These are phyloP conservation scores for Zasmidium angulare DNA, from an alignment of 2,329 filamentous ascomycete species.

Conservation along the genomic window DNA sequence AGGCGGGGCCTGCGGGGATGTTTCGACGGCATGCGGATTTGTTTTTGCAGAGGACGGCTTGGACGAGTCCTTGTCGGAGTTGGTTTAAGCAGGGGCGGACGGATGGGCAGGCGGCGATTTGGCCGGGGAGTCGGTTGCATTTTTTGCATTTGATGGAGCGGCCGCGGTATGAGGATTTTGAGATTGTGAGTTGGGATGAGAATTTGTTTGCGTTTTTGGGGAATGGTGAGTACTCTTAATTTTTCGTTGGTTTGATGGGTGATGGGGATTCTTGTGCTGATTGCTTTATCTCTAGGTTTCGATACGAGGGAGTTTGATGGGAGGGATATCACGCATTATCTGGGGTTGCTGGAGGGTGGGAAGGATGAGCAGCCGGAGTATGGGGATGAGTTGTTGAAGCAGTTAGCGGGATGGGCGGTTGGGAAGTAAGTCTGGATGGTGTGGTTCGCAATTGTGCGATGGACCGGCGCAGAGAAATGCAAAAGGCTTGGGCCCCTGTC, in stretches of 20 bases:
- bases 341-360: slow-evolving; percentile 42
- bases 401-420: slow-evolving; percentile 38
- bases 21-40: slow-evolving; percentile 44
- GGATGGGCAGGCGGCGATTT: slow-evolving; percentile 41
- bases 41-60: slow-evolving; percentile 41
- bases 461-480: no score
- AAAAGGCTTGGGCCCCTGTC: not conserved
- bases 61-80: slow-evolving; percentile 35
- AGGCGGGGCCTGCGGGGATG: slow-evolving; percentile 31
- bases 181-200: slow-evolving; percentile 41
- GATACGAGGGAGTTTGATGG: slow-evolving; percentile 47
- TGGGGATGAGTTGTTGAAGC: slow-evolving; percentile 40
- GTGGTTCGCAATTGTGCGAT: no score
- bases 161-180: slow-evolving; percentile 44
- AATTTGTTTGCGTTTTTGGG: slow-evolving; percentile 45
- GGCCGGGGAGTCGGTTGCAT: slow-evolving; percentile 39
- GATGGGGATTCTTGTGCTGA: no score
- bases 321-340: slow-evolving; percentile 49
- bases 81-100: slow-evolving; percentile 41
- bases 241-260: no score
- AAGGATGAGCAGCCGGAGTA: slow-evolving; percentile 43
- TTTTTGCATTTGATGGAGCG: slow-evolving; percentile 40
- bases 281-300: slow-evolving; percentile 40
- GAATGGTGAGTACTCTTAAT: slow-evolving; percentile 26
- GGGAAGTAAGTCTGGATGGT: no score